These are phyloP conservation scores for Lasiosphaeria ovina DNA, from an alignment of 495 filamentous ascomycete species.

Conservation along the genomic window DNA sequence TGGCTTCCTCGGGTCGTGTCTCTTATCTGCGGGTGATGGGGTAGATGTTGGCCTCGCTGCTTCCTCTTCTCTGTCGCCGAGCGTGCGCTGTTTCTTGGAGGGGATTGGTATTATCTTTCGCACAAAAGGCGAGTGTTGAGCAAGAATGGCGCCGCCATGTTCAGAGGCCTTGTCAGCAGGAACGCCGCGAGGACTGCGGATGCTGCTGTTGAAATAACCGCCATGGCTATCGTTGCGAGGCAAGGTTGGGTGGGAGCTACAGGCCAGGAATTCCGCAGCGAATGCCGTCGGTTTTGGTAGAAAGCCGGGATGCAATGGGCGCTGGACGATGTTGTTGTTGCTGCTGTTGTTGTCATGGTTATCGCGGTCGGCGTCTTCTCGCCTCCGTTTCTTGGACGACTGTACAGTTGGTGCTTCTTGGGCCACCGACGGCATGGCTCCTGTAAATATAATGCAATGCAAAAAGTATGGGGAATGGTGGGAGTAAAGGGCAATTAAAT, in stretches of 20 bases:
- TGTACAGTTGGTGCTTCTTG: constrained; percentile 26
- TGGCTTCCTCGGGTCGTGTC: constrained; percentile 1
- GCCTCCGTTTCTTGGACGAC: constrained; percentile 40
- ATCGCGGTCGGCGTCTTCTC: constrained; percentile 33
- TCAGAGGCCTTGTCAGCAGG: constrained; percentile 7
- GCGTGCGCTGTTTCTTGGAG: constrained; percentile 30
- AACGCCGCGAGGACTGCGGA: constrained; percentile 6
- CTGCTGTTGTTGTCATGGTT: constrained; percentile 21
- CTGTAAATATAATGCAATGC: neutral
- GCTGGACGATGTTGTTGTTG: constrained; percentile 21
- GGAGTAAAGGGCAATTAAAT: neutral
- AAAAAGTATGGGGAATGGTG: neutral
- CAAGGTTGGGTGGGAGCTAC: constrained; percentile 17
- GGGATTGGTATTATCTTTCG: constrained; percentile 37
- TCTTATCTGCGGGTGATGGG: constrained; percentile 10
- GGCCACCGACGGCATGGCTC: constrained; percentile 33
- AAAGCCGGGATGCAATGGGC: constrained; percentile 32
- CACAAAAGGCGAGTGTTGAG: constrained; percentile 17
- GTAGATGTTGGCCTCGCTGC: constrained; percentile 14
- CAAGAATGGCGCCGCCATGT: constrained; percentile 12
- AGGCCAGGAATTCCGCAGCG: constrained; percentile 14
- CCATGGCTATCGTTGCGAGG: neutral
- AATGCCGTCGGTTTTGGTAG: constrained; percentile 2
- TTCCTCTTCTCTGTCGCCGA: constrained; percentile 6
- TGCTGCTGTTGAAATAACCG: constrained; percentile 1